Evolutionary conservation across 768 basidiomycete species (phyloP), one percentile per base, ranked within the genome.

Genomic region (Lepiota brunneoincarnata): DNA sequence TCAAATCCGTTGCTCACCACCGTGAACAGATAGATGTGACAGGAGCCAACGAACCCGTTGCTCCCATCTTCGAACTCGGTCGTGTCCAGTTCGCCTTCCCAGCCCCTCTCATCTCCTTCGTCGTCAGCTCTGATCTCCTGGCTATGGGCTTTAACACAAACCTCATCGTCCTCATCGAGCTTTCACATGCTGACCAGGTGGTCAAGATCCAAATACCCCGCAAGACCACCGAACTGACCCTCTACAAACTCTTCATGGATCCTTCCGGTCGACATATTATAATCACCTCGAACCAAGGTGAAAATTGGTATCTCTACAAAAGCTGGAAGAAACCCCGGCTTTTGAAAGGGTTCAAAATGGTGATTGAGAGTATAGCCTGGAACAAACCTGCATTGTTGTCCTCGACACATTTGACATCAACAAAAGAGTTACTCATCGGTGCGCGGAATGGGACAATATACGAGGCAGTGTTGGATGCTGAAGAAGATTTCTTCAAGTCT

Each of bases 351-450:
- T 88, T 94, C 69, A 88, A 91, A 67, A 86, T 92, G 75, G 78
- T 91, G 63, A 88, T 98, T 59, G 91, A 95, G 67, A 87, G 91
- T 58, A 76, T 98, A 37, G 91, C 91, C 0, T 98, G 96, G 96
- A 94, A 93, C 62, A 88, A 82, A 68, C 65, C 82, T 49, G 78
- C 81, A 46, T 65, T 87, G 42, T 71, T 88, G 36, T 79, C 87
- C 6, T 78, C 86, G 0, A 73, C 84, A 10, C 77, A 87, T 66
- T 75, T 84, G 17, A 87, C 84, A 1, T 89, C 91, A 5, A 93
- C 89, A 3, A 74, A 87, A 52, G 88, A 96, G 73, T 82, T 97
- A 59, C 74, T 98, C 11, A 83, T 99, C 55, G 96, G 95, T 15
- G 86, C 86, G 1, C 75, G 87, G 57, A 89, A 86, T 55, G 96